Base-by-base conservation (phyloP, 2,329 filamentous ascomycete genomes). In the Ambrosiella beaveri region DNA sequence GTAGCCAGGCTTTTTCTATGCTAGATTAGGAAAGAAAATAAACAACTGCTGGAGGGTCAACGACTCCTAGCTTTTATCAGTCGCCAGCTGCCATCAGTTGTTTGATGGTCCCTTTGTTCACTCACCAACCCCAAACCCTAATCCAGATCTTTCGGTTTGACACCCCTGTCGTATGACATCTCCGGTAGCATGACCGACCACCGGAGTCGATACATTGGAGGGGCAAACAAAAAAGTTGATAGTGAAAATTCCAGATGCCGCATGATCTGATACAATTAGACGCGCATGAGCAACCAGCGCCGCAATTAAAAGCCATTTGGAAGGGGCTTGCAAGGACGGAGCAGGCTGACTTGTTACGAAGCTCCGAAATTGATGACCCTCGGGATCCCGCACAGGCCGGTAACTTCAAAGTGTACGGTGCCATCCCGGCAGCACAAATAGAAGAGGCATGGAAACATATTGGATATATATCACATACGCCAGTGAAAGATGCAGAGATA, bases 201-300 rank as follows among this genome's bases (percentile, higher is more conserved):
- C 27, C 27, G 27, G 3, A 27, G 27, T 27, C 27, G 27, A 27
- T 27, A 27, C 27, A 4, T 27, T 4, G 27, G 27, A 41, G 6
- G 11, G n/a, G 39, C 5, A 11, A 11, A 41, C 39, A n/a, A 41
- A 11, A 41, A 41, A 11, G 39, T 41, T 41, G 11, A 27, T 27
- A 4, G 27, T 27, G 3, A 27, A 27, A 4, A 27, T 27, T 11
- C 47, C 36, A 27, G 7, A 51, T 58, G 57, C 15, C 52, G 15
- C 40, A 37, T 47, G 57, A 58, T 49, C 38, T 58, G 5, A 54
- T 40, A 19, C 73, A 75, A 17, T 73, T 90, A 2, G 85, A 95
- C 69, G 84, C 89, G 36, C 81, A 91, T 67, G 81, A 88, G 68
- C 82, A 83, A 64, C 87, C 89, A 1, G 86, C 89, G 2, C 79